Evolutionary conservation across 2,329 filamentous ascomycete species (phyloP).

Genomic region (Tolypocladium album): DNA sequence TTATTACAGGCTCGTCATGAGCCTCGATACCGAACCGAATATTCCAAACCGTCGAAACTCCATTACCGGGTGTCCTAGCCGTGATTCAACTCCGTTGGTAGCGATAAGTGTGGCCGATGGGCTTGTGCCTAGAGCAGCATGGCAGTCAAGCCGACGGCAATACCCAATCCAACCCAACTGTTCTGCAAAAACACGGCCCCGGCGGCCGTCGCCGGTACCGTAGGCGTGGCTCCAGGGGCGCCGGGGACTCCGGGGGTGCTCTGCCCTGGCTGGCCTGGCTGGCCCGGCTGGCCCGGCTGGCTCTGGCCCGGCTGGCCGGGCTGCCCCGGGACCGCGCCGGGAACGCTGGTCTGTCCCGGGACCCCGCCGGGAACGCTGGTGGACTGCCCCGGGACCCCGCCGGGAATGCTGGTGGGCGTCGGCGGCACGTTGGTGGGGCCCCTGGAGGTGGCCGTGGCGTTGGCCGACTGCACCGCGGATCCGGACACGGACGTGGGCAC

Average conservation of each 20-base stretch:
- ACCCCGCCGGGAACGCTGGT: no score
- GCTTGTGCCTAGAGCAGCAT: not conserved
- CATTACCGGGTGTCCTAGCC: not conserved
- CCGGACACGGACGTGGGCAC: not conserved
- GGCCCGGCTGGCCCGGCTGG: no score
- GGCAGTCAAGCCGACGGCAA: slow-evolving; percentile 4
- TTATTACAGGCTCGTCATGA: not conserved
- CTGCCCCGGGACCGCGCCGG: no score
- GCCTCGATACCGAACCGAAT: not conserved
- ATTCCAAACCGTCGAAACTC: not conserved
- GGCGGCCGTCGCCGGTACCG: not conserved
- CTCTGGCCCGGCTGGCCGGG: no score
- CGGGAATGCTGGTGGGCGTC: not conserved
- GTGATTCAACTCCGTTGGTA: not conserved
- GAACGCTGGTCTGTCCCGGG: no score
- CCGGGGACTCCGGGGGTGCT: not conserved
- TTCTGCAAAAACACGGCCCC: slow-evolving; percentile 3
- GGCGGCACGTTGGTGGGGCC: not conserved
- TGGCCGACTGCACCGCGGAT: no score
- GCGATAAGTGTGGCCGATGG: not conserved
- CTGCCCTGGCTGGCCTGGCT: not conserved
- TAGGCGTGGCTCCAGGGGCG: not conserved
- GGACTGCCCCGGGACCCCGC: no score
- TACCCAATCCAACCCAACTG: slow-evolving; percentile 4
- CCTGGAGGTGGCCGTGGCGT: not conserved